A percentile compares a stretch with the other conserved stretches of the same genome.
Evolutionary conservation across 129 eudicot genomes (phyloP).

Genomic region (Calendula officinalis): DNA sequence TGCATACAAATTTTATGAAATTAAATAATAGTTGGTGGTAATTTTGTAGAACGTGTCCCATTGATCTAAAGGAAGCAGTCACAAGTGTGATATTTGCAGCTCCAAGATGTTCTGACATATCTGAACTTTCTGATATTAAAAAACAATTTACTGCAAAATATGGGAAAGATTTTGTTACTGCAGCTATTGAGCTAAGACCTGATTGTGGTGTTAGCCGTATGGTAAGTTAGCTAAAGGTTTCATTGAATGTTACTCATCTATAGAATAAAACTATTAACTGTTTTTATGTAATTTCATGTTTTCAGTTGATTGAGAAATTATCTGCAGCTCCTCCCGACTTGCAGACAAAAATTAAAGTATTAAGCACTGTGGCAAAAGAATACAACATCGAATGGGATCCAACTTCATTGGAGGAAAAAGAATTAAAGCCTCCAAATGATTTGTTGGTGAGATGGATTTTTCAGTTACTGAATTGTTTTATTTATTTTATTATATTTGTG

Average conservation of each 20-base stretch:
- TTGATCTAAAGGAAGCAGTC: slow-evolving; percentile 88
- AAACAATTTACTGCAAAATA: slow-evolving; percentile 78
- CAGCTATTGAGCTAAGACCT: slow-evolving; percentile 86
- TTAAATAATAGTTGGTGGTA: neutral
- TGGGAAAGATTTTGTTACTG: slow-evolving; percentile 74
- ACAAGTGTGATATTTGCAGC: slow-evolving; percentile 89
- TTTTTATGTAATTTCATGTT: neutral
- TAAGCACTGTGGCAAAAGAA: slow-evolving; percentile 73
- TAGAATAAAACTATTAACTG: neutral
- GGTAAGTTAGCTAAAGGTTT: slow-evolving; percentile 43
- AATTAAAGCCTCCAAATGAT: slow-evolving; percentile 50
- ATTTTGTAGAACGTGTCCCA: slow-evolving; percentile 66
- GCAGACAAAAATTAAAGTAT: slow-evolving; percentile 61
- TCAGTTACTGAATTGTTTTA: slow-evolving; percentile 4
- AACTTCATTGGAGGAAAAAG: slow-evolving; percentile 60
- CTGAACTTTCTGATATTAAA: slow-evolving; percentile 72
- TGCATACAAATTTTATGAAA: neutral
- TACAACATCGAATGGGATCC: slow-evolving; percentile 85
- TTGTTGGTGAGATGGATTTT: slow-evolving; percentile 47
- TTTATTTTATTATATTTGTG: neutral
- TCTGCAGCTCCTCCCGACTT: slow-evolving; percentile 84
- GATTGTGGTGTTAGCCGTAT: slow-evolving; percentile 75
- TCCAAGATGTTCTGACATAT: slow-evolving; percentile 89
- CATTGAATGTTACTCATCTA: neutral
- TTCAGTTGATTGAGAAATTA: slow-evolving; percentile 90